Percentiles rank a stretch among this genome's conserved stretches.
Evolutionary conservation across 2,329 filamentous ascomycete genomes (phyloP).

Genomic region (Aspergillus novofumigatus): DNA sequence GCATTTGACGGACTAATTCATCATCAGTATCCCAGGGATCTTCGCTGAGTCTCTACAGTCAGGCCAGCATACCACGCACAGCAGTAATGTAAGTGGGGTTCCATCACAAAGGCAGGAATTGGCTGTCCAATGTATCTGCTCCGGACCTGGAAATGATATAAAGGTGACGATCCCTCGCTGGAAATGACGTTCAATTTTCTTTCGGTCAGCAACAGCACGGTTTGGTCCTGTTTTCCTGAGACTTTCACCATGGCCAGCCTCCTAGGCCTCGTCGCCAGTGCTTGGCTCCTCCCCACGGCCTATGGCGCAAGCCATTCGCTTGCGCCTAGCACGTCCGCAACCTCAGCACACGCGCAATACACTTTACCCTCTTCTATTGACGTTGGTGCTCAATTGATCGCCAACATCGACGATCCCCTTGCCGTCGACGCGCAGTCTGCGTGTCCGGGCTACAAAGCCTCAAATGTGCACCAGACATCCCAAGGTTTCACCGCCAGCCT

Average conservation of each 20-base stretch:
- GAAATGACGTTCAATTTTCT: not conserved
- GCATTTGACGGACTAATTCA: not conserved
- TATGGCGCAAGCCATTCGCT: conserved; percentile 19
- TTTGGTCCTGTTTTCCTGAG: not conserved
- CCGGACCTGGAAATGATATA: not conserved
- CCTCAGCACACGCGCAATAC: conserved; percentile 31
- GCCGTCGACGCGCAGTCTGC: conserved; percentile 60
- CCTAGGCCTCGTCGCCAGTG: conserved; percentile 15
- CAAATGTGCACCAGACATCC: conserved; percentile 43
- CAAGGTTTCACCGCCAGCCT: conserved; percentile 51
- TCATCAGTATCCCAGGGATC: not conserved
- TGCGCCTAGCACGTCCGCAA: conserved; percentile 11
- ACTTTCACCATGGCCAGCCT: conserved; percentile 21
- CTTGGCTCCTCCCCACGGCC: conserved; percentile 23
- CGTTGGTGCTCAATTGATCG: conserved; percentile 47
- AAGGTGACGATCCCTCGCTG: not conserved
- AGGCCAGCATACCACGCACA: not conserved
- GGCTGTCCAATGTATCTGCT: not conserved
- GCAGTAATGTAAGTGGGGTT: not conserved
- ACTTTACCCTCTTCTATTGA: conserved; percentile 48
- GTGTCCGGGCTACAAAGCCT: conserved; percentile 59
- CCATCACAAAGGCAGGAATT: not conserved
- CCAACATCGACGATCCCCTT: conserved; percentile 62
- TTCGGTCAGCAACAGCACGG: not conserved
- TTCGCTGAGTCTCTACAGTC: not conserved